Evolutionary conservation across 352 stramenopile genomes (phyloP).

Genomic region (Peronospora belbahrii): DNA sequence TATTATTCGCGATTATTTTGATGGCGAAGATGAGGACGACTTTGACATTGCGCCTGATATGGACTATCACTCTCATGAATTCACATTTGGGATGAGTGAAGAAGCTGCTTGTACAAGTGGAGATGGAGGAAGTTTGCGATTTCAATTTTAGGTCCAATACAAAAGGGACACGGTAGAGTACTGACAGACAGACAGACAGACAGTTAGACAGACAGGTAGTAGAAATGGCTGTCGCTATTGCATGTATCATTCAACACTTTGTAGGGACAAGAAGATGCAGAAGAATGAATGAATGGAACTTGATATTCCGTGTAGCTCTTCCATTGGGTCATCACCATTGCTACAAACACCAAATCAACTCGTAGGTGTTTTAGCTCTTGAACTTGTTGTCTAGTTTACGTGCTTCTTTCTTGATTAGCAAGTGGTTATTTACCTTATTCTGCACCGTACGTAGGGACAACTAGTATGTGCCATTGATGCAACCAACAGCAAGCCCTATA

Average conservation of each 20-base stretch:
- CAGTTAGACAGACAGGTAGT: neutral
- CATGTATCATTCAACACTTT: too few relatives aligned
- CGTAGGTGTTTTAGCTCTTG: too few relatives aligned
- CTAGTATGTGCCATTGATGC: constrained; percentile 86
- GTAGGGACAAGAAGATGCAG: constrained; percentile 12
- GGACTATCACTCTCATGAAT: constrained; percentile 45
- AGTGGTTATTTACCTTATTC: constrained; percentile 47
- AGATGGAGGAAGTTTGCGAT: constrained; percentile 11
- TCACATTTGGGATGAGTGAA: constrained; percentile 47
- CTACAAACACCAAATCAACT: too few relatives aligned
- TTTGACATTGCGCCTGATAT: constrained; percentile 47
- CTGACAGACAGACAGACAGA: too few relatives aligned
- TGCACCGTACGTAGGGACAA: constrained; percentile 67
- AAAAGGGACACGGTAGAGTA: too few relatives aligned
- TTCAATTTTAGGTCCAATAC: constrained; percentile 31
- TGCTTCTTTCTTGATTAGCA: too few relatives aligned
- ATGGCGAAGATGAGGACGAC: constrained; percentile 95
- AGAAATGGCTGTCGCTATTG: neutral
- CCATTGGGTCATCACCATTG: too few relatives aligned
- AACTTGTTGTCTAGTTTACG: too few relatives aligned
- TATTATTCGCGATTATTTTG: constrained; percentile 97
- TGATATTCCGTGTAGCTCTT: constrained; percentile 16
- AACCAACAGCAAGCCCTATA: constrained; percentile 83
- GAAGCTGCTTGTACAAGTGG: constrained; percentile 7
- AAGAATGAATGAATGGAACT: constrained; percentile 20